These are phyloP conservation scores for Berberis thunbergii DNA, from an alignment of 164 flowering plant species.

Conservation along the genomic window DNA sequence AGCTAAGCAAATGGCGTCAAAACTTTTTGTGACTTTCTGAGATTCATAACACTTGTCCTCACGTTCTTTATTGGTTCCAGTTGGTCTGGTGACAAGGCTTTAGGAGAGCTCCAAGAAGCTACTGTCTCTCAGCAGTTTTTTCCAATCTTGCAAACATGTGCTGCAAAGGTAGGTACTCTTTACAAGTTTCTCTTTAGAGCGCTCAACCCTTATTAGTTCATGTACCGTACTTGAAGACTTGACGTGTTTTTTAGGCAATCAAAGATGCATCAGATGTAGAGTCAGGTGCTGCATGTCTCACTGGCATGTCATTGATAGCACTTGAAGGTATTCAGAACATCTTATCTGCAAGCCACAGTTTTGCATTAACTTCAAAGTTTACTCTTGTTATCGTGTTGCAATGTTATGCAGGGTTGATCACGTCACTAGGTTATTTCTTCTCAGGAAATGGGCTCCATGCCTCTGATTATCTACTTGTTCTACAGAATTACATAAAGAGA, in stretches of 20 bases:
- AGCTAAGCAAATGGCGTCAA: neutral
- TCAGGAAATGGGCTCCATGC: conserved; percentile 60
- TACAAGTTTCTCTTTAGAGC: no score
- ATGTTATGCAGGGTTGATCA: conserved; percentile 50
- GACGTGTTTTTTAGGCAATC: conserved; percentile 47
- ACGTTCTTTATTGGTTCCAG: conserved; percentile 23
- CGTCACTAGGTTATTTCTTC: conserved; percentile 70
- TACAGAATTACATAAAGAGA: conserved; percentile 49
- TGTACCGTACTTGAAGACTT: neutral
- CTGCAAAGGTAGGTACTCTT: conserved; percentile 44
- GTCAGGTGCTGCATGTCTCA: conserved; percentile 40
- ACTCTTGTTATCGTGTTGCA: neutral
- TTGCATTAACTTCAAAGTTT: neutral
- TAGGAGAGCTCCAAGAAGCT: conserved; percentile 72
- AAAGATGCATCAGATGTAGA: conserved; percentile 69
- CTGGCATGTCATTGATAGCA: conserved; percentile 53
- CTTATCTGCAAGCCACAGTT: neutral
- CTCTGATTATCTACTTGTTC: conserved; percentile 67
- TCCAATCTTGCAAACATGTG: conserved; percentile 67
- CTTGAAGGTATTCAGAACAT: conserved; percentile 55
- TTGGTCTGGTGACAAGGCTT: conserved; percentile 92
- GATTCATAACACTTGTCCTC: neutral
- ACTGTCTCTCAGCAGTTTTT: conserved; percentile 59
- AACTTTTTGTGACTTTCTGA: neutral
- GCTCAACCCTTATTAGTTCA: neutral